Base-by-base conservation (phyloP, 1,284 basidiomycete genomes). In the Ceratobasidium sp. region DNA sequence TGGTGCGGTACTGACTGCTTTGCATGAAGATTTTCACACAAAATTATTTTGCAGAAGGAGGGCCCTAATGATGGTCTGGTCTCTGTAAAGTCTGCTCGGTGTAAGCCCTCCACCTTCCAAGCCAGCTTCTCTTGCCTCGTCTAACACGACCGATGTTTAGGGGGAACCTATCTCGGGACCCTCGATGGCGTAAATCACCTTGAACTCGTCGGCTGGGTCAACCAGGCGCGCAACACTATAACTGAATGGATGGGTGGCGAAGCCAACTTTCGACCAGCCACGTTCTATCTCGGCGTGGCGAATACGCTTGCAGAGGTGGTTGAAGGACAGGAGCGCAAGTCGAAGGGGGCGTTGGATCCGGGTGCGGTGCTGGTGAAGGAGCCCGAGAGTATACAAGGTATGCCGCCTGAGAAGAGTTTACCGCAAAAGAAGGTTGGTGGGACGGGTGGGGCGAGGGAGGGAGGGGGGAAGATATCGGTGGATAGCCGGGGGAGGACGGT, bases 21-120 rank as follows among this genome's bases (percentile, higher is more conserved):
- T 34, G 16, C 7, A 8, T 75, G 75, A 9, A 88, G 89, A 77
- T 90, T 91, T 86, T 90, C 95, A 0, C 94, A 95, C 81, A 89
- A 88, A 3, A 89, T 98, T 41, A 91, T 98, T 63, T 81, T 91
- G 27, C 90, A 94, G 79, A 92, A 93, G 79, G 96, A 98, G 83
- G 96, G 95, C 19, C 90, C 92, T 4, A 98, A 98, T 79, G 95
- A 97, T 80, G 95, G 95, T 0, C 85, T 97, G 49, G 95, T 97
- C 71, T 94, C 92, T 27, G 88, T 96, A 51, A 84, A 89, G 76
- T 94, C 92, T 0, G 88, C 94, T 3, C 89, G 90, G 85, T 96
- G 95, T 88, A 76, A 34, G 31, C 31, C 31, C 31, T 6, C 6
- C 6, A 34, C 6, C 6, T 34, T 6, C 31, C 31, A 34, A 34